phyloP scores from a whole-genome alignment of 352 stramenopile species.

The Aphanomyces euteiches region DNA sequence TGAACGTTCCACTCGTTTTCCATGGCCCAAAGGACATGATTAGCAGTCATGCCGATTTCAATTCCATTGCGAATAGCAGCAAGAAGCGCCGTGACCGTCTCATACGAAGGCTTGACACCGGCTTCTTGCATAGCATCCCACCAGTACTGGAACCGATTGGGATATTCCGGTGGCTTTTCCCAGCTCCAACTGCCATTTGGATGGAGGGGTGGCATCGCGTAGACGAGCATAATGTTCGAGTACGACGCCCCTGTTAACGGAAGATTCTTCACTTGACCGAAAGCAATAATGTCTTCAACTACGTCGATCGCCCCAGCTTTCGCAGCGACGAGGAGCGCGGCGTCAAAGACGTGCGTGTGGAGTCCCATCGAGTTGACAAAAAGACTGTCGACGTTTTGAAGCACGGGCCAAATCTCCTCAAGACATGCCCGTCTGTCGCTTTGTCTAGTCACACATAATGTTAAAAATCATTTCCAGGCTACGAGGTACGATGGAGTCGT shows the following conservation, averaged over 20 bases:
- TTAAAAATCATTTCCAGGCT: no score
- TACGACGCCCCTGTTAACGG: background rate
- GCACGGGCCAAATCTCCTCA: background rate
- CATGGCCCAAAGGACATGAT: background rate
- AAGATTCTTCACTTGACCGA: background rate
- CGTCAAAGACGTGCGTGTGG: constrained; percentile 8
- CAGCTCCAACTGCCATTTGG: background rate
- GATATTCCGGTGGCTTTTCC: constrained; percentile 1
- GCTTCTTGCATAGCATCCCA: constrained; percentile 20
- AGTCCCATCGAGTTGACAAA: background rate
- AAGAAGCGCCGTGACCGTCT: constrained; percentile 18
- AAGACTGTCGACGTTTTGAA: background rate
- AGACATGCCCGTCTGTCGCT: background rate
- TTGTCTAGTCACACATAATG: no score
- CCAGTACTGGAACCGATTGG: constrained; percentile 21
- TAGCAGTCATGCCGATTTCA: background rate
- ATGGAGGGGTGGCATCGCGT: constrained; percentile 10
- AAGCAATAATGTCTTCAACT: constrained; percentile 15
- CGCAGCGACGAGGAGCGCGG: background rate
- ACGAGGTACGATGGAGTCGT: background rate
- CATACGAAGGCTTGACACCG: background rate
- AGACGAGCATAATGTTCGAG: constrained; percentile 18
- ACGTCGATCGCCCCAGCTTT: background rate
- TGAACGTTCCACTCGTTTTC: background rate
- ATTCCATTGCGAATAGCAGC: background rate